These are phyloP conservation scores for Acrocalymma vagum DNA, from an alignment of 2,329 filamentous ascomycete genomes.

Conservation along the genomic window DNA sequence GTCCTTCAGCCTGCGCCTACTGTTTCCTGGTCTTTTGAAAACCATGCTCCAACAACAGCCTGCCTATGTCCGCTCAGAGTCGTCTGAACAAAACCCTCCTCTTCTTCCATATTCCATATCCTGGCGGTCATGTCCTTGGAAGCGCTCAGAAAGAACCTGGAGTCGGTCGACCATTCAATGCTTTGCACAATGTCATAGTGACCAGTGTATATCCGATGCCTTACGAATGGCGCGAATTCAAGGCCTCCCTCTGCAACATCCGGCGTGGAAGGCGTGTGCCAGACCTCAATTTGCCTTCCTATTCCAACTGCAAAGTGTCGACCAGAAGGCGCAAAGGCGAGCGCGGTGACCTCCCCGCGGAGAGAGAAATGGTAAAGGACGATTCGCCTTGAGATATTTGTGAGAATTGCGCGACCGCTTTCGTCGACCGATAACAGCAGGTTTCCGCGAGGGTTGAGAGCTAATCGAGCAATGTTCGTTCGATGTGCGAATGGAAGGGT, in stretches of 20 bases:
- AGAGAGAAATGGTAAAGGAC: constrained; percentile 97
- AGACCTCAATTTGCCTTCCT: constrained; percentile 89
- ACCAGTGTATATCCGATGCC: constrained; percentile 83
- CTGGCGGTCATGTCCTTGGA: constrained; percentile 92
- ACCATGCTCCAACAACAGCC: constrained; percentile 93
- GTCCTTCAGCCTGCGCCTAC: no score
- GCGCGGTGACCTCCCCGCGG: constrained; percentile 79
- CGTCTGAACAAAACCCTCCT: constrained; percentile 89
- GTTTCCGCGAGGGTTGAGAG: constrained; percentile 89
- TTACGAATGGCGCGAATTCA: constrained; percentile 94
- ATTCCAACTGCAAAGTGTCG: constrained; percentile 89
- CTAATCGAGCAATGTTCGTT: constrained; percentile 89
- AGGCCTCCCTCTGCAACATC: constrained; percentile 83
- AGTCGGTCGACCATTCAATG: constrained; percentile 96
- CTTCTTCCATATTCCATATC: constrained; percentile 91
- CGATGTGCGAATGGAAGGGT: constrained; percentile 91
- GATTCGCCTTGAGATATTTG: constrained; percentile 85
- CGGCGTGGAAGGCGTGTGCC: constrained; percentile 92
- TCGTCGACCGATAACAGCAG: constrained; percentile 93
- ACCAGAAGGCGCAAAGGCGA: constrained; percentile 91
- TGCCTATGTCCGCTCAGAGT: constrained; percentile 91
- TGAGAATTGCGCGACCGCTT: constrained; percentile 91
- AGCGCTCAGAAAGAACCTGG: constrained; percentile 90
- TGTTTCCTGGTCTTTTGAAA: constrained; percentile 92
- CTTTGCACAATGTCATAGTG: constrained; percentile 88